Percentiles rank a stretch among this genome's conserved stretches.
These are phyloP conservation scores for Annulohypoxylon maeteangense DNA, from an alignment of 495 filamentous ascomycete species.

Conservation along the genomic window DNA sequence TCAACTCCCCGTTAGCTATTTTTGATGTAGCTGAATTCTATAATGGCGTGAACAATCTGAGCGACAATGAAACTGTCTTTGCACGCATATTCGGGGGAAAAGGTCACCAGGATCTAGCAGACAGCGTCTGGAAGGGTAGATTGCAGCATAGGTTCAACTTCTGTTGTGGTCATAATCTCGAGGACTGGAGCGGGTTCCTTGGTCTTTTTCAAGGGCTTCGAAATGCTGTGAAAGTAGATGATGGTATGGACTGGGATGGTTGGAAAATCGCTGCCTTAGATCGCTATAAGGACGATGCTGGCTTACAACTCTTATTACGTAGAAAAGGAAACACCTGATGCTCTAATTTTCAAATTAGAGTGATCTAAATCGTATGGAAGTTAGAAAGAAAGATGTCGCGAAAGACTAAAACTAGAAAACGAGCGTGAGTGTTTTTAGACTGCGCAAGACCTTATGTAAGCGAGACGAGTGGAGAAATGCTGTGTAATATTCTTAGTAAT, in stretches of 20 bases:
- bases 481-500: neutral
- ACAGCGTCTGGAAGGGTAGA: constrained; percentile 49
- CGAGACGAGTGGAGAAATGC: too few relatives aligned
- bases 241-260: constrained; percentile 47
- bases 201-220: constrained; percentile 53
- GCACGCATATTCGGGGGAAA: constrained; percentile 49
- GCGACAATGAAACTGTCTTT: constrained; percentile 49
- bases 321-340: neutral
- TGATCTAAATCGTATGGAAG: too few relatives aligned
- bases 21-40: constrained; percentile 54
- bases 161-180: constrained; percentile 54
- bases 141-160: constrained; percentile 53
- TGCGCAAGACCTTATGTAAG: too few relatives aligned
- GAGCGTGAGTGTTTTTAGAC: too few relatives aligned
- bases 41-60: constrained; percentile 42
- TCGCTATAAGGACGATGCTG: constrained; percentile 46
- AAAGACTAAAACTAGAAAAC: too few relatives aligned
- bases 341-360: neutral
- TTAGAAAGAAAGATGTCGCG: too few relatives aligned
- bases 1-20: constrained; percentile 54
- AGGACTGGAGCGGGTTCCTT: constrained; percentile 56
- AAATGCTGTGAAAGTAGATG: constrained; percentile 45
- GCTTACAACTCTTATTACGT: constrained; percentile 31
- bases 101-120: constrained; percentile 39
- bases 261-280: constrained; percentile 50